phyloP scores from a whole-genome alignment of 2,329 filamentous ascomycete species.

The Pseudogymnoascus sp. region DNA sequence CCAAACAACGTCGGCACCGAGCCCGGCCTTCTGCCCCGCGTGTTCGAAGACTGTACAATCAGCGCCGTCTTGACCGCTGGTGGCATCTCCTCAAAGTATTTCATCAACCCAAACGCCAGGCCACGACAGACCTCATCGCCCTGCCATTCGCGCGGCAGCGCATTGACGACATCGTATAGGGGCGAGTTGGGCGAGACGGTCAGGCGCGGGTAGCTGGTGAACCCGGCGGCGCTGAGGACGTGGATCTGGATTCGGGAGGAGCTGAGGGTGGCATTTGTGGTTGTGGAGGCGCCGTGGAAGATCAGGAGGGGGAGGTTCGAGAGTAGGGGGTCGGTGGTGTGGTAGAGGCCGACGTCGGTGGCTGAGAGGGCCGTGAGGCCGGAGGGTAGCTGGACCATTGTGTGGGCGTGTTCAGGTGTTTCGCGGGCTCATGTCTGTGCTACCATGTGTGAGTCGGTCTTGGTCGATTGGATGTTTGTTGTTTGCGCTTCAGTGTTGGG shows the following conservation, averaged over 20 bases:
- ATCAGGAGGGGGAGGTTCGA: conserved; percentile 75
- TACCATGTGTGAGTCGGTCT: background rate
- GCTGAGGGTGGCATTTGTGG: conserved; percentile 76
- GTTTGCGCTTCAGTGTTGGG: background rate
- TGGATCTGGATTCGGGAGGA: conserved; percentile 93
- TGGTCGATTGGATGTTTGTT: background rate
- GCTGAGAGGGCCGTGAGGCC: conserved; percentile 69
- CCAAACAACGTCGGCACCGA: conserved; percentile 64
- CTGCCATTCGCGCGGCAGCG: conserved; percentile 87
- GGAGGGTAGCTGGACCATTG: conserved; percentile 77
- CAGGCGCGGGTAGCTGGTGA: conserved; percentile 82
- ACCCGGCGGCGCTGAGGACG: conserved; percentile 81
- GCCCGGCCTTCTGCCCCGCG: conserved; percentile 49
- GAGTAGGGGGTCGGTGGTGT: conserved; percentile 77
- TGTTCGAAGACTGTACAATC: conserved; percentile 39
- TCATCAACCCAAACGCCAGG: conserved; percentile 84
- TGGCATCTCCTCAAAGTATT: conserved; percentile 87
- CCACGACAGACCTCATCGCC: conserved; percentile 89
- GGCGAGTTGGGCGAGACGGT: conserved; percentile 89
- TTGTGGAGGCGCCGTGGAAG: conserved; percentile 88
- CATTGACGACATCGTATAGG: conserved; percentile 82
- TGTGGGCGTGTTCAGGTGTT: conserved; percentile 20
- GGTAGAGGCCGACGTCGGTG: conserved; percentile 79
- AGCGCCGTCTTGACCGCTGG: conserved; percentile 67
- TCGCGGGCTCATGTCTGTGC: background rate